Evolutionary conservation across 768 basidiomycete species (phyloP).

Genomic region (Lactifluus echinatus): DNA sequence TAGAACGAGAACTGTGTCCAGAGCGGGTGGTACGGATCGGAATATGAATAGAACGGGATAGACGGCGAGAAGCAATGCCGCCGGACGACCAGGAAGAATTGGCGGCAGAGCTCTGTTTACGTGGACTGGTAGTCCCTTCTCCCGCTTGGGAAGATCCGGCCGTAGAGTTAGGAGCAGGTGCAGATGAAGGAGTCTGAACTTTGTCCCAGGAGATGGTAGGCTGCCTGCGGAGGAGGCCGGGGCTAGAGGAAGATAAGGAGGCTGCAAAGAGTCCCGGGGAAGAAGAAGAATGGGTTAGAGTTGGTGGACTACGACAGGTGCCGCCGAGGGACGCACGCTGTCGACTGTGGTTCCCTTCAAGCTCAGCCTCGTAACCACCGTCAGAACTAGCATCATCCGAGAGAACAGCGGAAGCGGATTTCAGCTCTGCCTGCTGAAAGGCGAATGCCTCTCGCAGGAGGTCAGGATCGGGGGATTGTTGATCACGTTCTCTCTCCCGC

Average conservation of each 20-base stretch:
- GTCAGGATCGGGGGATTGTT: slow-evolving; percentile 31
- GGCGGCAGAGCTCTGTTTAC: slow-evolving; percentile 44
- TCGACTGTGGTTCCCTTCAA: slow-evolving; percentile 52
- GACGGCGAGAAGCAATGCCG: slow-evolving; percentile 58
- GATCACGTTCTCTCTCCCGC: slow-evolving; percentile 41
- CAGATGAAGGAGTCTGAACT: slow-evolving; percentile 41
- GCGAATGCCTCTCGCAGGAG: slow-evolving; percentile 52
- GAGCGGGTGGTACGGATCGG: slow-evolving; percentile 57
- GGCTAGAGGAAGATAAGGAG: slow-evolving; percentile 60
- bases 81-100: slow-evolving; percentile 14
- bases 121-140: slow-evolving; percentile 51
- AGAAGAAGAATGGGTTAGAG: slow-evolving; percentile 47
- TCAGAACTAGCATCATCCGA: slow-evolving; percentile 71
- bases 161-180: slow-evolving; percentile 49
- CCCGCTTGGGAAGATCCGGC: slow-evolving; percentile 15
- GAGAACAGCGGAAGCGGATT: slow-evolving; percentile 45
- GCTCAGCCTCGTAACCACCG: slow-evolving; percentile 76
- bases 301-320: slow-evolving; percentile 29
- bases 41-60: slow-evolving; percentile 79
- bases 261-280: slow-evolving; percentile 52
- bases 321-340: slow-evolving; percentile 63
- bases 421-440: slow-evolving; percentile 48
- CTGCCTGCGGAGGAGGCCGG: slow-evolving; percentile 60
- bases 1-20: slow-evolving; percentile 83
- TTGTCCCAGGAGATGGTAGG: slow-evolving; percentile 60